Evolutionary conservation across 2,329 filamentous ascomycete genomes (phyloP), one percentile per base, ranked within the genome.

Genomic region (Aspergillus clavatus): DNA sequence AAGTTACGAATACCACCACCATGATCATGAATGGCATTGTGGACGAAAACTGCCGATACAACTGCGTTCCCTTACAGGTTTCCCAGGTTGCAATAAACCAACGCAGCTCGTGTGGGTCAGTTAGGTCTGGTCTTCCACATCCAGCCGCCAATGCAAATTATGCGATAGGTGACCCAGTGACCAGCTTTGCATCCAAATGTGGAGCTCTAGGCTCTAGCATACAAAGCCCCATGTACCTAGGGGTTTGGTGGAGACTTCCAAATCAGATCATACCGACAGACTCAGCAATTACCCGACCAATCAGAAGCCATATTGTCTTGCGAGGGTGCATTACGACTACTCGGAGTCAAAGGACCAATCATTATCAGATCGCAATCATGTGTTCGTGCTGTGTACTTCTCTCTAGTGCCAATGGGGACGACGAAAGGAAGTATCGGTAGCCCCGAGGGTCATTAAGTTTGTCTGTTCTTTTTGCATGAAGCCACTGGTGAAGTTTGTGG

Each of bases 281-380:
- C n/a, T n/a, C 23, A 24, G 23, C 23, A 24, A 24, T 5, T 24
- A 42, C 44, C 38, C 40, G 10, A 35, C 33, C 44, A 42, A 22
- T 42, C 19, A 44, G 43, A 43, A 29, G 24, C 7, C 22, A 18
- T 21, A 33, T 43, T 7, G 12, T 38, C 37, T 31, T 27, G 36
- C 37, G 31, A 48, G 41, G 38, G 43, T 27, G 23, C 47, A 50
- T 48, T 33, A 41, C 28, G 33, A 38, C 38, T 21, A 14, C 22
- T 26, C 23, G 23, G 24, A 29, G 19, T 21, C 29, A 47, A 45
- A 27, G 22, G 11, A 16, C 46, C 43, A 49, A 43, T 35, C 23
- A 24, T 12, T 28, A 4, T 11, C n/a, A 19, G 31, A 35, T 18
- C 19, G 5, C 10, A 10, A 11, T 35, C 6, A 8, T n/a, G 7